phyloP scores from a whole-genome alignment of 1,284 basidiomycete species.

The Tetrapyrgos nigripes region DNA sequence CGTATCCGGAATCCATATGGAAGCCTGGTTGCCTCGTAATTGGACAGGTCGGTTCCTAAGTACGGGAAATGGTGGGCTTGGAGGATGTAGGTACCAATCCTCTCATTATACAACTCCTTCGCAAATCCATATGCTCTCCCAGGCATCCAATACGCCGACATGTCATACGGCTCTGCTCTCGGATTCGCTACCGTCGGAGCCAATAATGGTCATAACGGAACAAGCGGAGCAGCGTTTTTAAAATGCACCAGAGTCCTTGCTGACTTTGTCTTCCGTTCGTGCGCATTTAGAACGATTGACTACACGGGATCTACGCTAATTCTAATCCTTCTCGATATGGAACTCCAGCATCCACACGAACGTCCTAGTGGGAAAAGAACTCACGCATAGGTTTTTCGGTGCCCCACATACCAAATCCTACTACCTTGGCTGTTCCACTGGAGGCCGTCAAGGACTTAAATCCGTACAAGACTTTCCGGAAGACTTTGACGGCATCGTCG shows the following conservation, averaged over 20 bases:
- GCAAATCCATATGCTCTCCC: neutral
- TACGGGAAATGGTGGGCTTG: constrained; percentile 15
- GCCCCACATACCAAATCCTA: constrained; percentile 17
- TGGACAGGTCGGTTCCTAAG: constrained; percentile 17
- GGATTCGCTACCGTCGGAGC: constrained; percentile 15
- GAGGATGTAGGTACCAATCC: too few relatives aligned
- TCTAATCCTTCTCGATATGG: neutral
- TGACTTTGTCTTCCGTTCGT: constrained; percentile 17
- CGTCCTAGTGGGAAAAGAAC: constrained; percentile 21
- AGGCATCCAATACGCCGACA: constrained; percentile 11
- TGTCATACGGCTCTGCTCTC: constrained; percentile 7
- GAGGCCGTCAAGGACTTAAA: constrained; percentile 25
- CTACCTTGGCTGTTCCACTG: constrained; percentile 26
- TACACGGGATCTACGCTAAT: neutral
- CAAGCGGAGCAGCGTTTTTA: constrained; percentile 12
- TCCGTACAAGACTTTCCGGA: too few relatives aligned
- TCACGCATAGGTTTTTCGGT: constrained; percentile 19
- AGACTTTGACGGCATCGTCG: too few relatives aligned
- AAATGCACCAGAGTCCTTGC: constrained; percentile 9
- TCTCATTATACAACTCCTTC: neutral
- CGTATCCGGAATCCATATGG: constrained; percentile 15
- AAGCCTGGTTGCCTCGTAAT: constrained; percentile 16
- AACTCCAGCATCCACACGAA: constrained; percentile 13
- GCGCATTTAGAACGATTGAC: neutral
- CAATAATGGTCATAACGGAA: constrained; percentile 16